These are phyloP conservation scores for Salicornia ramosissima DNA, from an alignment of 148 eudicot genomes.

Conservation along the genomic window DNA sequence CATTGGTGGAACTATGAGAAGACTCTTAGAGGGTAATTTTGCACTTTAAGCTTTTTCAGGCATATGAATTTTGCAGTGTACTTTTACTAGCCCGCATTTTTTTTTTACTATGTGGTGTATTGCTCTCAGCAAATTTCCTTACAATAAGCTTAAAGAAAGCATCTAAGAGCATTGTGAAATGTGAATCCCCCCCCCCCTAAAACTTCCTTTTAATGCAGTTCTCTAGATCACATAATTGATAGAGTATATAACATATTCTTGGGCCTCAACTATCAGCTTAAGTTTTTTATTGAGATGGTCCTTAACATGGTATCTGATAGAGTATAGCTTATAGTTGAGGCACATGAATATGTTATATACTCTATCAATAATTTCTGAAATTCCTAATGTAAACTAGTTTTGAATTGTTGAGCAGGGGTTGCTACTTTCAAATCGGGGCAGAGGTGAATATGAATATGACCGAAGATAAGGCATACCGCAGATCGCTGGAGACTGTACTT, in stretches of 20 bases:
- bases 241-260: no score
- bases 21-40: constrained; percentile 71
- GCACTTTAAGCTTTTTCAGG: background rate
- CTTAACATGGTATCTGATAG: no score
- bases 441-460: constrained; percentile 63
- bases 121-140: background rate
- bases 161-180: background rate
- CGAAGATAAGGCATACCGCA: constrained; percentile 58
- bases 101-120: background rate
- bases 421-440: constrained; percentile 81
- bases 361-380: no score
- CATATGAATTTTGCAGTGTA: background rate
- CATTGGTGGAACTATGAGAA: constrained; percentile 99
- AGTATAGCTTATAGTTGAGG: no score
- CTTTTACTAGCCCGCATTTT: background rate
- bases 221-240: background rate
- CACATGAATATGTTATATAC: no score
- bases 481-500: constrained; percentile 59
- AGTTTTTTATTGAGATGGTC: no score
- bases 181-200: background rate
- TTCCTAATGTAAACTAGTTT: constrained; percentile 4
- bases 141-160: background rate
- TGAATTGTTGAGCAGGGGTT: constrained; percentile 46
- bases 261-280: no score
- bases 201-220: background rate